These are phyloP conservation scores for Lasiosphaeris hirsuta DNA, from an alignment of 495 filamentous ascomycete genomes.

Conservation along the genomic window DNA sequence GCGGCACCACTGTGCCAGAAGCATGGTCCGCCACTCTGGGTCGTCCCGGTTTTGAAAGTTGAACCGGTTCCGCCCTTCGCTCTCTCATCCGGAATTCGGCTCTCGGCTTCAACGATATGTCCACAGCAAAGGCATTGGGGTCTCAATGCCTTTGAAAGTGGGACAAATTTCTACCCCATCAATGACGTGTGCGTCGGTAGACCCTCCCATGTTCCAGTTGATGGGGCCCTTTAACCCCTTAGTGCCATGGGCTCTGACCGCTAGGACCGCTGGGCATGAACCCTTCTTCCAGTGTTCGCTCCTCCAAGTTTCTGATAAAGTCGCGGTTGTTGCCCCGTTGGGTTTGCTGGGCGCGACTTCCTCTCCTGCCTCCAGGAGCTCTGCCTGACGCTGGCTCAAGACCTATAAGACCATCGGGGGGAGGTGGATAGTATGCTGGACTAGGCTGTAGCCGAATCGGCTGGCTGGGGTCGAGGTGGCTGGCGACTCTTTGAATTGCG, in stretches of 20 bases:
- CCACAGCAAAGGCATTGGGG: too few relatives aligned
- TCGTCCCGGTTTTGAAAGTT: too few relatives aligned
- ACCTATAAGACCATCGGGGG: constrained; percentile 71
- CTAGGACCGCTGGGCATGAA: constrained; percentile 43
- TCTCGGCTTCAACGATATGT: too few relatives aligned
- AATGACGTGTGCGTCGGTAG: neutral
- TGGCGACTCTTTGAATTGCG: constrained; percentile 92
- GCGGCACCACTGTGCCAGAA: too few relatives aligned
- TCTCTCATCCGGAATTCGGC: too few relatives aligned
- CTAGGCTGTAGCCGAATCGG: constrained; percentile 94
- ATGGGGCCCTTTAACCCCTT: constrained; percentile 15
- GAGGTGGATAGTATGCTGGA: constrained; percentile 95
- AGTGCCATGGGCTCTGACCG: constrained; percentile 51
- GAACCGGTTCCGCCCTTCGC: too few relatives aligned
- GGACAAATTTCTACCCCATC: neutral
- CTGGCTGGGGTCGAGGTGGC: constrained; percentile 90
- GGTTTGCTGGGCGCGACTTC: constrained; percentile 66
- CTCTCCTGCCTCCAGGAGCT: constrained; percentile 59
- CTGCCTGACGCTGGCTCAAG: constrained; percentile 56
- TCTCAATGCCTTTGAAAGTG: too few relatives aligned
- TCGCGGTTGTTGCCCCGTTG: constrained; percentile 69
- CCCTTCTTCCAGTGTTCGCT: constrained; percentile 87
- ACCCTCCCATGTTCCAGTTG: neutral
- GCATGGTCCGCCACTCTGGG: too few relatives aligned
- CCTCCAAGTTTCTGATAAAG: constrained; percentile 91